These are phyloP conservation scores for Leccinum pseudoinsigne DNA, from an alignment of 1,284 basidiomycete species.

Conservation along the genomic window DNA sequence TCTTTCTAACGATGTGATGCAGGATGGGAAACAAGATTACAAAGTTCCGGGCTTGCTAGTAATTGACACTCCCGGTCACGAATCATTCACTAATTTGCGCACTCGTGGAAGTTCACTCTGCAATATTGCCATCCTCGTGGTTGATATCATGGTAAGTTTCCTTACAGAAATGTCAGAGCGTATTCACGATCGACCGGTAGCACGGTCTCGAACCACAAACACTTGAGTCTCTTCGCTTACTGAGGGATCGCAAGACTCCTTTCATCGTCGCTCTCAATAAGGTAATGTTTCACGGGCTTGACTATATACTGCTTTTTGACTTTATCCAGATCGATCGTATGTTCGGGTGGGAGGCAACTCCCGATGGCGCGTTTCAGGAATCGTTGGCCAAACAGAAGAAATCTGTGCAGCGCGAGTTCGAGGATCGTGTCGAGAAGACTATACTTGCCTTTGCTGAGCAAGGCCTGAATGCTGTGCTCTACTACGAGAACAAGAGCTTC, in stretches of 20 bases:
- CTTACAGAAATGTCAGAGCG: conserved; percentile 5
- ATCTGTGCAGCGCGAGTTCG: conserved; percentile 90
- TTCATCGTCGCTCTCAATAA: conserved; percentile 99
- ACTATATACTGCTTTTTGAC: conserved; percentile 13
- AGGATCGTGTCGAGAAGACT: conserved; percentile 84
- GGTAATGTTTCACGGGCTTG: conserved; percentile 39
- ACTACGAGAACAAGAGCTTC: conserved; percentile 98
- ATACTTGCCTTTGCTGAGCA: conserved; percentile 96
- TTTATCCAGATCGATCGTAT: conserved; percentile 87
- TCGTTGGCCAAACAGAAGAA: conserved; percentile 86
- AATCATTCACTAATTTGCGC: conserved; percentile 98
- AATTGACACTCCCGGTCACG: conserved; percentile 99
- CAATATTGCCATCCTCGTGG: conserved; percentile 98
- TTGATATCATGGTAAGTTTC: conserved; percentile 89
- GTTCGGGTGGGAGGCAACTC: conserved; percentile 92
- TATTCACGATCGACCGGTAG: conserved; percentile 39
- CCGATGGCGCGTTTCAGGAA: conserved; percentile 91
- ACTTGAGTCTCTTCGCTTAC: conserved; percentile 90
- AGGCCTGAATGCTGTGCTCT: conserved; percentile 93
- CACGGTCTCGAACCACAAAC: conserved; percentile 99
- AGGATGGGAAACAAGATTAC: conserved; percentile 88
- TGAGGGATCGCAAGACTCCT: conserved; percentile 95
- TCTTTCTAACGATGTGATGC: conserved; percentile 11
- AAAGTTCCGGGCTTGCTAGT: conserved; percentile 96
- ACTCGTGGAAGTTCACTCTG: conserved; percentile 96